These are phyloP conservation scores for Cladosporium sp. DNA, from an alignment of 2,329 filamentous ascomycete genomes.

Conservation along the genomic window DNA sequence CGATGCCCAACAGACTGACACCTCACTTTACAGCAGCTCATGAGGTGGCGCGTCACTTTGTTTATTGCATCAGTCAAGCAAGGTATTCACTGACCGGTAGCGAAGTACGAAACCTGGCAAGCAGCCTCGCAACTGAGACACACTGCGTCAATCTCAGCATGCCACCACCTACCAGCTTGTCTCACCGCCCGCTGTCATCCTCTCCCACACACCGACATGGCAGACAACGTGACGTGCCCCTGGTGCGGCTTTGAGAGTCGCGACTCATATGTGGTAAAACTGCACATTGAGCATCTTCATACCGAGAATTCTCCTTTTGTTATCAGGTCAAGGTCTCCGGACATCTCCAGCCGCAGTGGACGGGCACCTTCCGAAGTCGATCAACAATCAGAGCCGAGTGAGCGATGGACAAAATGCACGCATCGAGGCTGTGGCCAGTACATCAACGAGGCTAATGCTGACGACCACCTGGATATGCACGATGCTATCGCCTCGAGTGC, in stretches of 20 bases:
- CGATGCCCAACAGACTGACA: neutral
- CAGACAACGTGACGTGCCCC: slow-evolving; percentile 5
- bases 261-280: slow-evolving; percentile 30
- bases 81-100: neutral
- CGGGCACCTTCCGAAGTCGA: neutral
- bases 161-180: slow-evolving; percentile 8
- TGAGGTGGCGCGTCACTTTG: neutral
- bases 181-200: slow-evolving; percentile 4
- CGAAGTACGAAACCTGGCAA: neutral
- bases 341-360: neutral
- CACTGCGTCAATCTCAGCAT: slow-evolving; percentile 6
- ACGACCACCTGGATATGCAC: slow-evolving; percentile 51
- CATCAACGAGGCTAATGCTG: slow-evolving; percentile 43
- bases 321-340: neutral
- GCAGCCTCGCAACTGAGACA: slow-evolving; percentile 2
- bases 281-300: slow-evolving; percentile 38
- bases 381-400: slow-evolving; percentile 11
- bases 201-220: slow-evolving; percentile 13
- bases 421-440: slow-evolving; percentile 46
- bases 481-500: slow-evolving; percentile 24
- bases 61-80: neutral
- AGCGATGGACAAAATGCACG: slow-evolving; percentile 39
- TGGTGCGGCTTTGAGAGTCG: slow-evolving; percentile 29
- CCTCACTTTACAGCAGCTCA: neutral
- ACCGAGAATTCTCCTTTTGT: slow-evolving; percentile 33